Percentiles rank a stretch among this genome's conserved stretches.
Conservation (phyloP, 2,329 filamentous ascomycete species). For the Sporothrix globosa region DNA sequence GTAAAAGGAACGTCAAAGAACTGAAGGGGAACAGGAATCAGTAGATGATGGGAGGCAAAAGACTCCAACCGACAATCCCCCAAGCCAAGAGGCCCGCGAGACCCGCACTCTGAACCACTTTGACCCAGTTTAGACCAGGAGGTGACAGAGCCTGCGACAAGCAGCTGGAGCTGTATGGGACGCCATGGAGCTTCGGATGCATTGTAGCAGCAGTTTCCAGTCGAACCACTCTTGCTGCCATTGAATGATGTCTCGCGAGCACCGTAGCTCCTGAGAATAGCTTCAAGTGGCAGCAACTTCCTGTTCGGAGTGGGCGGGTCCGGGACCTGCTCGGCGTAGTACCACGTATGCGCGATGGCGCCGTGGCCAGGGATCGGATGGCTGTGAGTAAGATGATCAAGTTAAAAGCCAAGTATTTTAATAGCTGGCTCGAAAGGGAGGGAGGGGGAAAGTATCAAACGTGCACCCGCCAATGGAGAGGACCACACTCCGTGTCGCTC, state of each 20-base stretch:
- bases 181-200: neutral
- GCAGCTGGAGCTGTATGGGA: conserved; percentile 1
- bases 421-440: neutral
- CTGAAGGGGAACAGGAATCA: conserved; percentile 7
- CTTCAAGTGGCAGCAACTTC: neutral
- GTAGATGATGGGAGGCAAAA: conserved; percentile 10
- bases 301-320: neutral
- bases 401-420: neutral
- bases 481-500: neutral
- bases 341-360: neutral
- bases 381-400: conserved; percentile 14
- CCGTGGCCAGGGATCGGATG: neutral
- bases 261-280: neutral
- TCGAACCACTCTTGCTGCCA: no score
- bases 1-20: conserved; percentile 23
- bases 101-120: neutral
- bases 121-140: neutral
- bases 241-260: no score
- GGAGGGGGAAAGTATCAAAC: neutral
- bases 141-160: neutral
- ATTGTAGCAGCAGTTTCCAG: neutral
- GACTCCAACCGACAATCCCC: neutral
- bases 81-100: neutral
- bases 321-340: neutral
- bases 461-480: conserved; percentile 7